Percentiles rank a stretch among this genome's conserved stretches.
These are phyloP conservation scores for Penicillium coprophilum DNA, from an alignment of 495 filamentous ascomycete species.

Conservation along the genomic window DNA sequence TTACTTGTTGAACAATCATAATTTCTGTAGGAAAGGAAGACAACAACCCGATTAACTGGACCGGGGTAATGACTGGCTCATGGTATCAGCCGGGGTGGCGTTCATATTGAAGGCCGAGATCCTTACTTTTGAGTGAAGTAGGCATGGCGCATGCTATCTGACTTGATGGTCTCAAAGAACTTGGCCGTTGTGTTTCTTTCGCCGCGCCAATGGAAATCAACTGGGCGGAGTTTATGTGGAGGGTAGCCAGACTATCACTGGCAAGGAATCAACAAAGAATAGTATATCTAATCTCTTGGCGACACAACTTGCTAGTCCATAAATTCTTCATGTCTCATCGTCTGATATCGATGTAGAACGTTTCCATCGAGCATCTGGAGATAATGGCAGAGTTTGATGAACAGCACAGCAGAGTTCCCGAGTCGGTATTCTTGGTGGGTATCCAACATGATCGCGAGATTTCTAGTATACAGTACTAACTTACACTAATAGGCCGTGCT, in stretches of 20 bases:
- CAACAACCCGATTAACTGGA: no score
- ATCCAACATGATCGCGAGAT: background rate
- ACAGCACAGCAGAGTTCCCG: background rate
- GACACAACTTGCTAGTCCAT: background rate
- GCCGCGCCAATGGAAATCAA: background rate
- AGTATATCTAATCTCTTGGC: background rate
- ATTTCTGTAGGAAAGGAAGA: no score
- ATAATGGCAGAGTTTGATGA: conserved; percentile 6
- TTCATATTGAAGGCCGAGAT: background rate
- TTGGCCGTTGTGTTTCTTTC: background rate
- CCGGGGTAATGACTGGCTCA: background rate
- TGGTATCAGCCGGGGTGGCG: background rate
- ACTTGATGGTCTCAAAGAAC: background rate
- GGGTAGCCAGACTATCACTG: background rate
- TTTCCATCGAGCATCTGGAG: background rate
- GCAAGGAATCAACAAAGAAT: background rate
- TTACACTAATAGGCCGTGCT: background rate
- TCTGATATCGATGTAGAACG: background rate
- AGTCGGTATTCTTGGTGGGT: background rate
- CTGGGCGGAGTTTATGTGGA: background rate
- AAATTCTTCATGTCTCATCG: background rate
- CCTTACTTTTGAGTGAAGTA: background rate
- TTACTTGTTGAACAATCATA: background rate
- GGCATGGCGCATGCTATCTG: background rate
- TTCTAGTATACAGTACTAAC: background rate